These are phyloP conservation scores for Sporothrix sp. DNA, from an alignment of 2,329 filamentous ascomycete genomes.

Conservation along the genomic window DNA sequence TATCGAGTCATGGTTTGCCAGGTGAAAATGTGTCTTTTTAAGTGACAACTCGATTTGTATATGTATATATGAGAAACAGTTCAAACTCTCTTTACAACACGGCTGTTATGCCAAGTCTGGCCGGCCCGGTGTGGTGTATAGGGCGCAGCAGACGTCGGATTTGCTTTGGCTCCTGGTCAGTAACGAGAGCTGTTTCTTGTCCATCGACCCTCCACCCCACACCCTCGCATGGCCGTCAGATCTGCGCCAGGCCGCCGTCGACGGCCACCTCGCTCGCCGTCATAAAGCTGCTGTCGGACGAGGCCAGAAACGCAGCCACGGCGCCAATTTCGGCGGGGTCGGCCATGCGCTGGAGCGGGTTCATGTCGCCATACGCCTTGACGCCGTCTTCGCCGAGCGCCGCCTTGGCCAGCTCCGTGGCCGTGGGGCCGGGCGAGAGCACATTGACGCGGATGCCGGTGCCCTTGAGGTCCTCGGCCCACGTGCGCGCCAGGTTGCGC, in stretches of 20 bases:
- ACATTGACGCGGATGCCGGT: constrained; percentile 14
- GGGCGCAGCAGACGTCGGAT: too few relatives aligned
- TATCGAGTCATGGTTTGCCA: too few relatives aligned
- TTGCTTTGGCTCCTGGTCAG: too few relatives aligned
- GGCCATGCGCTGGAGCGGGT: constrained; percentile 13
- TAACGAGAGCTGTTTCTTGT: too few relatives aligned
- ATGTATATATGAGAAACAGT: too few relatives aligned
- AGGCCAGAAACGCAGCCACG: constrained; percentile 13
- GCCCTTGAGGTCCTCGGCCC: constrained; percentile 11
- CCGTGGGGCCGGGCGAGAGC: constrained; percentile 13
- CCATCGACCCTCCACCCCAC: too few relatives aligned
- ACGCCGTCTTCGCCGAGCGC: constrained; percentile 10
- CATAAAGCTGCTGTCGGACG: constrained; percentile 15
- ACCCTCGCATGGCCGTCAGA: too few relatives aligned
- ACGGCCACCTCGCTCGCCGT: constrained; percentile 15
- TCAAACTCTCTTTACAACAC: too few relatives aligned
- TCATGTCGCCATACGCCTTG: constrained; percentile 8
- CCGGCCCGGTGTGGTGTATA: too few relatives aligned
- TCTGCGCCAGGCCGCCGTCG: constrained; percentile 14
- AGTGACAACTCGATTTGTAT: too few relatives aligned
- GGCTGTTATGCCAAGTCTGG: too few relatives aligned
- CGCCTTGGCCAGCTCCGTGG: constrained; percentile 12
- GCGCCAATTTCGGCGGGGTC: constrained; percentile 12
- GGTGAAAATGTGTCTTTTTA: too few relatives aligned
- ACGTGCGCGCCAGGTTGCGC: constrained; percentile 13